Base-by-base conservation (phyloP, 106 monocot species). In the Platanthera guangdongensis region DNA sequence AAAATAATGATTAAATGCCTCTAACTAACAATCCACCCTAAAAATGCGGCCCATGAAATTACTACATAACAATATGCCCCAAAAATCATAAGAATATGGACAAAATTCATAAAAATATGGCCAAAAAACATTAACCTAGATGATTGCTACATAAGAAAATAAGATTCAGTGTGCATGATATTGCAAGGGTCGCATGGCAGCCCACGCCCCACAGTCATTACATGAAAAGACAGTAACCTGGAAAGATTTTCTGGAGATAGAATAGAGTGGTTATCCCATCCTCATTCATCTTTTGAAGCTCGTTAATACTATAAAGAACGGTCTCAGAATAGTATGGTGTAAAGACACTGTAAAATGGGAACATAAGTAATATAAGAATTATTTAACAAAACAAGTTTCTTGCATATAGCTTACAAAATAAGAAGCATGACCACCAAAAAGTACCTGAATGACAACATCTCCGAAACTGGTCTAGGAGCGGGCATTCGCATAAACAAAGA, bases 401-500 rank as follows among this genome's bases (percentile, higher is more conserved):
- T 10, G 77, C 21, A 21, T 6, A 49, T 71, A 50, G 57, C 51
- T 8, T 48, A 79, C 51, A 77, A 57, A 72, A 10, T 15, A 13
- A 52, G 52, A 48, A 11, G n/a, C 10, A 8, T 21, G 25, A 79
- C 67, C 5, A 5, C 12, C 0, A 13, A n/a, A n/a, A 50, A 62
- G 72, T 50, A 95, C 94, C 94, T 84, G 78, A 95, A 95, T 54
- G 91, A 89, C 57, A 91, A 9, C 91, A 91, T 95, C 65, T 91
- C 91, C 62, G 75, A 87, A 81, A 91, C 94, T 79, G 85, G 82
- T 53, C 83, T 89, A 46, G 91, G 75, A 47, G 32, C 45, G 28
- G 94, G 94, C 91, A 95, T 95, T 75, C 50, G 78, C 94, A 95
- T 95, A 75, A 87, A 95, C 7, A 95, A 84, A 9, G 94, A 95